These are phyloP conservation scores for Arthroderma sp. DNA, from an alignment of 2,329 filamentous ascomycete species.

Conservation along the genomic window DNA sequence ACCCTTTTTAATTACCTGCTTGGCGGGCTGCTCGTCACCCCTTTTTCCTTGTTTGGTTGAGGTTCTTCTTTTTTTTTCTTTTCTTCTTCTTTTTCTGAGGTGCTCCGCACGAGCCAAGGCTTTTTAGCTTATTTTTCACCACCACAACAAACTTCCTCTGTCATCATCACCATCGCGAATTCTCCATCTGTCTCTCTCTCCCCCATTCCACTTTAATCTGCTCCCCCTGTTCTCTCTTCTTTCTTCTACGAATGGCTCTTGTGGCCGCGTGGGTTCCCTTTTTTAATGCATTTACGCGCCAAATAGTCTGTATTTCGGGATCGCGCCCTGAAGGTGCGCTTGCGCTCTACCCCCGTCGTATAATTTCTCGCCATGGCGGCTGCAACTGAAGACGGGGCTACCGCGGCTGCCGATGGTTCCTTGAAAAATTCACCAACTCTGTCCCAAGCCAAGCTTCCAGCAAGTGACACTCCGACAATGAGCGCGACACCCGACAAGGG, in stretches of 20 bases:
- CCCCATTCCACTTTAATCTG: not conserved
- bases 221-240: not conserved
- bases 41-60: slow-evolving; percentile 1
- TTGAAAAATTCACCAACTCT: slow-evolving; percentile 12
- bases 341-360: slow-evolving; percentile 14
- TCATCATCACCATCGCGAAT: not conserved
- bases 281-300: not conserved
- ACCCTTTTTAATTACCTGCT: slow-evolving; percentile 4
- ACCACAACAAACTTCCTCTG: not conserved
- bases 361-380: slow-evolving; percentile 18
- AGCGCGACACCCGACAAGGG: slow-evolving; percentile 11
- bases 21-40: slow-evolving; percentile 4
- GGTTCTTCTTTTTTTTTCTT: slow-evolving; percentile 10
- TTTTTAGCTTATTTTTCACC: slow-evolving; percentile 5
- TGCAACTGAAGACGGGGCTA: slow-evolving; percentile 17
- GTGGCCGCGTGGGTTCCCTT: not conserved
- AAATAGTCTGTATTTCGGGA: not conserved
- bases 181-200: not conserved
- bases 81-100: slow-evolving; percentile 7
- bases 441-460: slow-evolving; percentile 4
- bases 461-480: slow-evolving; percentile 3
- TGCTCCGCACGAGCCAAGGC: slow-evolving; percentile 1
- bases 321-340: not conserved
- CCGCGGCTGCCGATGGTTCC: slow-evolving; percentile 10
- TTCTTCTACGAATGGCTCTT: not conserved